phyloP scores from a whole-genome alignment of 106 monocot genomes.

The Dendrobium huoshanense region DNA sequence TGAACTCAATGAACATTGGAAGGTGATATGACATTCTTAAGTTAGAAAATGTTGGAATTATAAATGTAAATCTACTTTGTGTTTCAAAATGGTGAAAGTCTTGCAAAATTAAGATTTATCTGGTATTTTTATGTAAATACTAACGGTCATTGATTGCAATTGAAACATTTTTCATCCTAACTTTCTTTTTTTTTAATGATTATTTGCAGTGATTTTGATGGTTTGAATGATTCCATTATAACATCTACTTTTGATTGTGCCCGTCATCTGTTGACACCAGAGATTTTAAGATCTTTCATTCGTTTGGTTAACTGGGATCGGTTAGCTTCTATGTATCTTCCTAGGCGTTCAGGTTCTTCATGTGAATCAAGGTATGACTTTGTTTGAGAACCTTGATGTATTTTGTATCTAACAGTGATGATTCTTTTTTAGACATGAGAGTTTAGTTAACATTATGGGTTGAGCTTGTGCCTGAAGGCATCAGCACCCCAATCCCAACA shows the following conservation, averaged over 20 bases:
- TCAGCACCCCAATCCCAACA: not conserved
- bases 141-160: not conserved
- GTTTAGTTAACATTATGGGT: not conserved
- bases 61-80: not conserved
- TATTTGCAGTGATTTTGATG: conserved; percentile 49
- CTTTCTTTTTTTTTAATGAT: conserved; percentile 6
- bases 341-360: conserved; percentile 67
- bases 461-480: not conserved
- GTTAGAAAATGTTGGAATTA: not conserved
- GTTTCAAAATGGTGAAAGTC: not conserved
- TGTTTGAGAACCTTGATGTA: not conserved
- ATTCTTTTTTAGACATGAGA: conserved; percentile 9
- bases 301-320: conserved; percentile 81
- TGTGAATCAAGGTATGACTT: conserved; percentile 80
- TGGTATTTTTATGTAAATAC: not conserved
- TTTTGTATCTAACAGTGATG: not conserved
- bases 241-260: conserved; percentile 19
- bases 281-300: conserved; percentile 62
- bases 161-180: not conserved
- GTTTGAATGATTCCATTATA: conserved; percentile 27
- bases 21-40: conserved; percentile 28
- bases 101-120: not conserved
- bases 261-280: conserved; percentile 62
- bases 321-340: conserved; percentile 82
- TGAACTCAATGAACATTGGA: conserved; percentile 44